Conservation (phyloP, 116 monocot genomes). For the Dioscorea cayenensis region DNA sequence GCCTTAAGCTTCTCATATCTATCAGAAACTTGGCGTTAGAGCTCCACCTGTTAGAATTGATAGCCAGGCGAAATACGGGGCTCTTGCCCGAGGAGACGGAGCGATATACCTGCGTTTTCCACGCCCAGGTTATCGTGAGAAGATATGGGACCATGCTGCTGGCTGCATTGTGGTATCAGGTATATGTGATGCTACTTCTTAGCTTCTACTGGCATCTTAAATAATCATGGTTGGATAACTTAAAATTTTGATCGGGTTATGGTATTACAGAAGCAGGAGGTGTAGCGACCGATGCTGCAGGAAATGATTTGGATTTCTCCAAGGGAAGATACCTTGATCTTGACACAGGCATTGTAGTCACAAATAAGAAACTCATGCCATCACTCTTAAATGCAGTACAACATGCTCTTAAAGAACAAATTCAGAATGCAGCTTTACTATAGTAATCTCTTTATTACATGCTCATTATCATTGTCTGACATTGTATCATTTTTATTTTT, state of each 20-base stretch:
- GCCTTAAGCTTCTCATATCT: conserved; percentile 3
- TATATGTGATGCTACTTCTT: conserved; percentile 16
- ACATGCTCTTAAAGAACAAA: conserved; percentile 55
- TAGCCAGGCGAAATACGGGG: conserved; percentile 97
- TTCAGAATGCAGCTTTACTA: conserved; percentile 30
- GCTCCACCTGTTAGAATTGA: conserved; percentile 96
- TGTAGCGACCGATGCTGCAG: conserved; percentile 76
- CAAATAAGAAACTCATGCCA: conserved; percentile 86
- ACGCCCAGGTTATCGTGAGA: conserved; percentile 86
- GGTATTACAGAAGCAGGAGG: conserved; percentile 87
- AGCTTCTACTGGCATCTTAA: too few relatives aligned
- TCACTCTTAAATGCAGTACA: conserved; percentile 63
- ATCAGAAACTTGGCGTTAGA: conserved; percentile 82
- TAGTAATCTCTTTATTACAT: conserved; percentile 18
- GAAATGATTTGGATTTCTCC: conserved; percentile 90
- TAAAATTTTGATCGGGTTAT: neutral
- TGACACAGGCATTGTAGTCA: conserved; percentile 81
- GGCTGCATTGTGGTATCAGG: conserved; percentile 92
- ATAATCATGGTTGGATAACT: too few relatives aligned
- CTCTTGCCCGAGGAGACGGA: conserved; percentile 92
- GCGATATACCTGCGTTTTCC: conserved; percentile 92
- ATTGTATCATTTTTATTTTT: neutral
- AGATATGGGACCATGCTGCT: conserved; percentile 99
- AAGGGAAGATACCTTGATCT: conserved; percentile 86
- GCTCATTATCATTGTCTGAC: neutral